Percentiles rank a stretch among this genome's conserved stretches.
phyloP scores from a whole-genome alignment of 352 stramenopile genomes.

The Globisporangium abappressorium region DNA sequence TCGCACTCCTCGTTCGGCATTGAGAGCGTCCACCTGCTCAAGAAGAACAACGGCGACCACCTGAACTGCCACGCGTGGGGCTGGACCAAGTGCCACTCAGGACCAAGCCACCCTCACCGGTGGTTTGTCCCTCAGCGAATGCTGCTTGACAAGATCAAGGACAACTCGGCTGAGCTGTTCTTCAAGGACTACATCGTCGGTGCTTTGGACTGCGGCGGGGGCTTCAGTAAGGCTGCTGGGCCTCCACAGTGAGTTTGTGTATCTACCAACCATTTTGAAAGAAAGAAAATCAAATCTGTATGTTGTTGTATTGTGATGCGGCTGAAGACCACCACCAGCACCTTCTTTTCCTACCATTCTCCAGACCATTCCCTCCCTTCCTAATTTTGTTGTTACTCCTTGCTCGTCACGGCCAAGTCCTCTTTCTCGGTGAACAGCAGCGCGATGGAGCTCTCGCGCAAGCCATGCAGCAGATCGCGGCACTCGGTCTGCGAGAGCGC shows the following conservation, averaged over 20 bases:
- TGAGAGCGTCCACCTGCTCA: slow-evolving; percentile 43
- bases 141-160: slow-evolving; percentile 33
- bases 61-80: slow-evolving; percentile 47
- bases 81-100: slow-evolving; percentile 24
- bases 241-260: slow-evolving; percentile 12
- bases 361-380: not conserved
- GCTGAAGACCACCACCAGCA: not conserved
- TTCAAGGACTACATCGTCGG: slow-evolving; percentile 46
- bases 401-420: not conserved
- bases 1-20: slow-evolving; percentile 37
- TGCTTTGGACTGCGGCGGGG: slow-evolving; percentile 46
- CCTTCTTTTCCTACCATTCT: not conserved
- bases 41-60: slow-evolving; percentile 46
- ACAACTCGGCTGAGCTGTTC: slow-evolving; percentile 23
- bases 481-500: slow-evolving; percentile 62
- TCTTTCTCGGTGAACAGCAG: slow-evolving; percentile 30
- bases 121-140: slow-evolving; percentile 46
- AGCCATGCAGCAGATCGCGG: slow-evolving; percentile 56
- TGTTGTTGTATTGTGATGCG: not conserved
- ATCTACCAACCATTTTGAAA: not conserved
- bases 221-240: slow-evolving; percentile 31
- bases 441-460: slow-evolving; percentile 68
- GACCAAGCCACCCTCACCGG: slow-evolving; percentile 11
- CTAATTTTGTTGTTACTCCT: not conserved
- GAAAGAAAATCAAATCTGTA: not conserved